Conservation (phyloP, 2,329 filamentous ascomycete genomes). For the Capronia americana region DNA sequence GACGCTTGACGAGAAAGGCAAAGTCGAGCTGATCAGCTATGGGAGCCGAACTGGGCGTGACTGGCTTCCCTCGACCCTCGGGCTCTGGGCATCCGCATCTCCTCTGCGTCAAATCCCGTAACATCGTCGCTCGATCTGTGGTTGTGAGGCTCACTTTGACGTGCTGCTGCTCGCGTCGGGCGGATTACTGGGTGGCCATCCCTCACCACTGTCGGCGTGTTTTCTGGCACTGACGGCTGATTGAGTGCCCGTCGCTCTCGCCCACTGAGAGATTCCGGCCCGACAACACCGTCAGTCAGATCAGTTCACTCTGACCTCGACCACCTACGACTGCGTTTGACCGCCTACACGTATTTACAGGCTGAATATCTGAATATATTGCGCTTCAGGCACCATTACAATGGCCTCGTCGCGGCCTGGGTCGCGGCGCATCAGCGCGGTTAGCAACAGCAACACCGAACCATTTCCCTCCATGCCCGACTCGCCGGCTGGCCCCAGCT, state of each 20-base stretch:
- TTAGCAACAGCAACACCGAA: slow-evolving; percentile 28
- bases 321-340: not conserved
- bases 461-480: slow-evolving; percentile 33
- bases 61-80: not conserved
- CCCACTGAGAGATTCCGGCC: not conserved
- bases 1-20: not conserved
- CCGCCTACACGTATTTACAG: not conserved
- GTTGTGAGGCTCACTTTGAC: not conserved
- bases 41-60: not conserved
- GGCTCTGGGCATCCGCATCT: slow-evolving; percentile 1
- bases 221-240: not conserved
- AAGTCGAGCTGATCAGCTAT: not conserved
- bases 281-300: not conserved
- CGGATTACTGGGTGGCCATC: not conserved
- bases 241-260: not conserved
- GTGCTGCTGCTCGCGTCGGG: not conserved
- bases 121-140: not conserved
- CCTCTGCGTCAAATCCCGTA: not conserved
- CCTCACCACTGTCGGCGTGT: not conserved
- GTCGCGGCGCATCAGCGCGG: slow-evolving; percentile 24
- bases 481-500: slow-evolving; percentile 26
- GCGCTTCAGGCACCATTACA: not conserved
- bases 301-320: not conserved
- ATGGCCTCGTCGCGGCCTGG: slow-evolving; percentile 31
- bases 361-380: not conserved